A percentile compares a stretch with the other conserved stretches of the same genome.
phyloP scores from a whole-genome alignment of 441 rosid species.

The Pelargonium australe region DNA sequence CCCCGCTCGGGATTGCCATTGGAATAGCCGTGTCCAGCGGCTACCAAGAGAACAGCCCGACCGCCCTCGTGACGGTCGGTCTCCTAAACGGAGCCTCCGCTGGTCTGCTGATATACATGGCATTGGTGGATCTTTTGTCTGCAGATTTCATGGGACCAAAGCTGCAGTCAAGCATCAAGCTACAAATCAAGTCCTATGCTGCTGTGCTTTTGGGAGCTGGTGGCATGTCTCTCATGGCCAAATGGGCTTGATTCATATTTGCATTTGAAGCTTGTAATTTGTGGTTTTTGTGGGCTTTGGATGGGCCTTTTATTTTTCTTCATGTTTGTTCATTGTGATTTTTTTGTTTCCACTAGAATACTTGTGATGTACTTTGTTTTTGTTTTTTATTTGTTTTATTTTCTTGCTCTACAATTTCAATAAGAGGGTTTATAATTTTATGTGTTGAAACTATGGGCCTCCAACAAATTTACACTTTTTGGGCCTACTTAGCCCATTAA shows the following conservation, averaged over 20 bases:
- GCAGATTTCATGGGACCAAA: conserved; percentile 41
- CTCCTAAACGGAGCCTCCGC: conserved; percentile 43
- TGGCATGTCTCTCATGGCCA: conserved; percentile 47
- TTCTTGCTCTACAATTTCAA: too few relatives aligned
- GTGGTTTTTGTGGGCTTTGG: too few relatives aligned
- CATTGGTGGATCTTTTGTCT: conserved; percentile 44
- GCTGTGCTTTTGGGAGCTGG: conserved; percentile 50
- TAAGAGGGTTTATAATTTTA: too few relatives aligned
- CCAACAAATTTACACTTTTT: too few relatives aligned
- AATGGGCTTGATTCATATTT: conserved; percentile 36
- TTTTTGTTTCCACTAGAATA: too few relatives aligned
- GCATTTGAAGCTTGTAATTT: too few relatives aligned
- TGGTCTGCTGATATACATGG: conserved; percentile 50
- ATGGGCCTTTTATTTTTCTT: too few relatives aligned
- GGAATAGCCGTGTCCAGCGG: conserved; percentile 33
- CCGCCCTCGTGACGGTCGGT: conserved; percentile 36
- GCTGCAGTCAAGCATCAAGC: conserved; percentile 38
- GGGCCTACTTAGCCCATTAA: too few relatives aligned
- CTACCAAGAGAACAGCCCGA: conserved; percentile 38
- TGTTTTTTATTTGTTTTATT: too few relatives aligned
- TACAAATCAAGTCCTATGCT: conserved; percentile 32
- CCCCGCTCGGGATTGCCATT: conserved; percentile 40
- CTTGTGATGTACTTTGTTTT: too few relatives aligned
- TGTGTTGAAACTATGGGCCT: too few relatives aligned
- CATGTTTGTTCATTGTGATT: too few relatives aligned